Evolutionary conservation across 345 rosid genomes (phyloP), one percentile per base, ranked within the genome.

Genomic region (Syzygium jambos): DNA sequence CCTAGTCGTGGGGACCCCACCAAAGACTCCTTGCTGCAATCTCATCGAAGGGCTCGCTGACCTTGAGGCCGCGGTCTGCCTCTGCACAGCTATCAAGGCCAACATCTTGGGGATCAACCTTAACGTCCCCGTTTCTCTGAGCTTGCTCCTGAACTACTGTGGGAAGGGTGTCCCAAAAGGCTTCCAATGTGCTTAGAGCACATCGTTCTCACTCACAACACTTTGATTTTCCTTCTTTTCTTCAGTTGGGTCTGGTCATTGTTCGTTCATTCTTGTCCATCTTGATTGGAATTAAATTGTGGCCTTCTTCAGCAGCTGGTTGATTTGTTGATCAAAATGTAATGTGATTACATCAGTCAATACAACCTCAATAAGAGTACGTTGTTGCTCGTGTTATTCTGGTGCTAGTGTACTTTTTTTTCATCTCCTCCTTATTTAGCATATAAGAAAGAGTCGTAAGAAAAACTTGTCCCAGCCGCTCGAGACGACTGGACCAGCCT

Each of bases 11-110:
- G 95, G 95, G 29, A 41, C 89, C 38, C 92, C 94, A 3, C 87
- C 95, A 23, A 85, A 92, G 13, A 88, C 85, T 89, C 80, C 91
- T 51, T 95, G 97, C 90, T 95, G 97, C 61, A 87, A 93, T 27
- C 9, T 95, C 87, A 85, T 95, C 1, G 3, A 49, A 30, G 97
- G 95, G 6, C 86, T 93, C 55, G 92, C 27, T 12, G 93, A 95
- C 85, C 25, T 88, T 52, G 97, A 95, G 85, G 95, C 87, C 19
- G 95, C 95, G 7, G 17, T 90, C 84, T 95, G 97, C 90, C 91
- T 95, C 23, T 93, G 95, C 92, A 93, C 91, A 27, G 95, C 93
- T 59, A 90, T 93, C 63, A 93, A 93, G 88, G 96, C 93, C 52
- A 93, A 88, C 78, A 87, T 95, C 49, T 93, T 95, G 46, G 97